Percentiles rank a stretch among this genome's conserved stretches.
Evolutionary conservation across 495 filamentous ascomycete genomes (phyloP).

Genomic region (Xylaria nigripes): DNA sequence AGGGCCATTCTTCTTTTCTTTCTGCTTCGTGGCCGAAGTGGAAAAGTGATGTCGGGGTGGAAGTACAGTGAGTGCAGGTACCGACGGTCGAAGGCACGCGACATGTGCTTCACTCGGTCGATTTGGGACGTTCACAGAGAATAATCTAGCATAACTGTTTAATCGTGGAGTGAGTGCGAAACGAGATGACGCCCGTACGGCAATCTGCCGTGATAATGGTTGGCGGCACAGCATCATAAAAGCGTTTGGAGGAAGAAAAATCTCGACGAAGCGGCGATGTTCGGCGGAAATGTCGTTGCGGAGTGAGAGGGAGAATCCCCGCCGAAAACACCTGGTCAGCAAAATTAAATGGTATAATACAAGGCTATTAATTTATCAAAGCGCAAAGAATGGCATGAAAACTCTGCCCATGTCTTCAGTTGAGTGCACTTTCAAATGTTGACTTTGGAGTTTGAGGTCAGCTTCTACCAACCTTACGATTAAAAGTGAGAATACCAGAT

Average conservation of each 20-base stretch:
- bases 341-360: not conserved
- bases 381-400: slow-evolving; percentile 2
- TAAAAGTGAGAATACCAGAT: not conserved
- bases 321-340: not conserved
- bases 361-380: not conserved
- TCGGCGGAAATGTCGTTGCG: slow-evolving; percentile 1
- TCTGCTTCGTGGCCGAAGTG: slow-evolving; percentile 27
- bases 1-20: slow-evolving; percentile 38
- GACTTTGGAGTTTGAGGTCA: not conserved
- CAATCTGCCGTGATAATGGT: slow-evolving; percentile 41
- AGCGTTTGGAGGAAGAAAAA: slow-evolving; percentile 8
- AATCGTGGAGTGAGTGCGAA: slow-evolving; percentile 16
- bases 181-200: slow-evolving; percentile 27
- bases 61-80: slow-evolving; percentile 11
- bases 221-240: slow-evolving; percentile 44
- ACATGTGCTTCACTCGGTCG: slow-evolving; percentile 10
- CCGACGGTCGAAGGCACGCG: slow-evolving; percentile 15
- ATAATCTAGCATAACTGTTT: slow-evolving; percentile 8
- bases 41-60: slow-evolving; percentile 30
- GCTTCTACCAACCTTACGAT: not conserved
- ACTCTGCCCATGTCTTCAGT: slow-evolving; percentile 8
- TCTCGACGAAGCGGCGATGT: slow-evolving; percentile 11
- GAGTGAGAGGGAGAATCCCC: not conserved
- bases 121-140: slow-evolving; percentile 17
- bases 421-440: not conserved